Base-by-base conservation (phyloP, 352 stramenopile genomes). In the Pythium utonaiense region DNA sequence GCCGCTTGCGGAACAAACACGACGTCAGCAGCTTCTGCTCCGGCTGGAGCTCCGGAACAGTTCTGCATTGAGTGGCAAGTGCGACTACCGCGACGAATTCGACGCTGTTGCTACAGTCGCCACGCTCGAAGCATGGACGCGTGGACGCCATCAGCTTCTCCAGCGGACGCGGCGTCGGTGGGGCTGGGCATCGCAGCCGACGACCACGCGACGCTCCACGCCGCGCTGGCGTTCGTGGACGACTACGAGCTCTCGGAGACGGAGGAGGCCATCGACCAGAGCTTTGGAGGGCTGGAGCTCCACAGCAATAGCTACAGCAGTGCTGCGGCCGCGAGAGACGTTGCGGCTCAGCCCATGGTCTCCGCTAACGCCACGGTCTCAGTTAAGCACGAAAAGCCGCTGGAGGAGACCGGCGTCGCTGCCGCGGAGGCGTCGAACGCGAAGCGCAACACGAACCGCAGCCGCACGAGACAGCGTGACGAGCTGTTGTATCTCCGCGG, bases 161-260 rank as follows among this genome's bases (percentile, higher is more conserved):
- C 16, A 4, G n/a, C 17, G 27, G 28, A 51, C 21, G n/a, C 21
- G 7, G 16, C 53, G 3, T 27, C 21, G 17, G 22, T 12, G 6
- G 16, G 17, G 13, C 53, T 50, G 5, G n/a, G 19, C 7, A 47
- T 52, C 21, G 28, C 27, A 10, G 31, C 24, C 16, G 44, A 51
- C n/a, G 47, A 57, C 48, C 34, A 64, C 47, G 34, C 38, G 57
- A 64, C 57, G 57, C 57, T 64, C 48, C 47, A 64, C 27, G 57
- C 48, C 2, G 47, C 57, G 57, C 38, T 64, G 24, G 57, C 47
- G 22, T 64, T 64, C 9, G 57, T 64, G 9, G 57, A 64, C 27
- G 47, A 64, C 34, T 64, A 53, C 36, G 47, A 64, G 57, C 28
- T 57, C 33, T 57, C 47, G 22, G 57, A 64, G 19, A 30, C 16